A percentile compares a stretch with the other conserved stretches of the same genome.
Conservation (phyloP, 148 eudicot species). For the Agrostemma githago region DNA sequence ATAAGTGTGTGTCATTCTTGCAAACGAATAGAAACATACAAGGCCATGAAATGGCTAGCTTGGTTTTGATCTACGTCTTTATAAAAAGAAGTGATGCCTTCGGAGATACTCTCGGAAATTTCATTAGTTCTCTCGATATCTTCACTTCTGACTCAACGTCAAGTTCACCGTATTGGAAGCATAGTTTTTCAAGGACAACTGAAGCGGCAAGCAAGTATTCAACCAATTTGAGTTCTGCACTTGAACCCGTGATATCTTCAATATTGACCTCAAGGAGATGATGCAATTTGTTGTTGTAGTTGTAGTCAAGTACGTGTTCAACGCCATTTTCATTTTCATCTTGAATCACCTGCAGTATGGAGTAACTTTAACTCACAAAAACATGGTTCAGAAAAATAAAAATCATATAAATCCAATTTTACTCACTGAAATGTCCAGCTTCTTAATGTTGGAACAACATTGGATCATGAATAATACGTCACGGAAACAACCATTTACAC, state of each 20-base stretch:
- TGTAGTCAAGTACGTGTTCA: background rate
- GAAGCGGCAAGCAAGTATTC: constrained; percentile 11
- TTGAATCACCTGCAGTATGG: background rate
- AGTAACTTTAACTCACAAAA: background rate
- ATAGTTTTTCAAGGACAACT: background rate
- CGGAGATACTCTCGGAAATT: too few species aligned
- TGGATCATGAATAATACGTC: background rate
- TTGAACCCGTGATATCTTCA: constrained; percentile 5
- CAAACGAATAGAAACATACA: too few species aligned
- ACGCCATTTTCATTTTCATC: background rate
- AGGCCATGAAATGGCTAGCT: too few species aligned
- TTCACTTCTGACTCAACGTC: too few species aligned
- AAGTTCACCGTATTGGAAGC: background rate
- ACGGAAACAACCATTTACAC: background rate
- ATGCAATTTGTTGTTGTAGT: background rate
- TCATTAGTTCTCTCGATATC: too few species aligned
- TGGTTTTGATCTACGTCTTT: too few species aligned
- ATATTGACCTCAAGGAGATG: constrained; percentile 1
- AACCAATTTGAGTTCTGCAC: constrained; percentile 8
- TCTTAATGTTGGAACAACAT: background rate
- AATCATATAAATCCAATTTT: too few species aligned
- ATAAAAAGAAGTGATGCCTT: too few species aligned
- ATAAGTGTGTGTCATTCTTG: too few species aligned
- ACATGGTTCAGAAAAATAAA: too few species aligned
- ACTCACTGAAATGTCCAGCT: constrained; percentile 4